phyloP scores from a whole-genome alignment of 129 eudicot genomes.

The Lactuca sativa region DNA sequence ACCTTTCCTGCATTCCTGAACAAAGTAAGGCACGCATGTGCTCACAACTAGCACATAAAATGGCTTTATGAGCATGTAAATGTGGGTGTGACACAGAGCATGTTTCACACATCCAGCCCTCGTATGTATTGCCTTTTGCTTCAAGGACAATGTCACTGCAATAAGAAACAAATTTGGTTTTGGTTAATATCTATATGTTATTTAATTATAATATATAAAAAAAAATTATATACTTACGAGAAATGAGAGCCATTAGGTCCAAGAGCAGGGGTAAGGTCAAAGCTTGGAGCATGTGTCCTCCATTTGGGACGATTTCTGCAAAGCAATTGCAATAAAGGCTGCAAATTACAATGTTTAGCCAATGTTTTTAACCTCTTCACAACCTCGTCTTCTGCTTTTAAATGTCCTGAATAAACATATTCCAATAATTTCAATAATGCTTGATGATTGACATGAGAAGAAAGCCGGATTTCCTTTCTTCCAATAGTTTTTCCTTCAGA shows the following conservation, averaged over 20 bases:
- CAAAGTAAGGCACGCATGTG: constrained; percentile 71
- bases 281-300: constrained; percentile 59
- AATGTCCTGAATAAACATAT: constrained; percentile 68
- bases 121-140: constrained; percentile 43
- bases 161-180: neutral
- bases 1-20: constrained; percentile 98
- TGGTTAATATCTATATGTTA: too few species aligned
- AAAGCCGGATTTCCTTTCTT: constrained; percentile 52
- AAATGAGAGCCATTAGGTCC: constrained; percentile 55
- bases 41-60: constrained; percentile 63
- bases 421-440: constrained; percentile 67
- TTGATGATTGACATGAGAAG: constrained; percentile 63
- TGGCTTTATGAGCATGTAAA: constrained; percentile 71
- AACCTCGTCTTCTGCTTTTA: constrained; percentile 55
- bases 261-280: constrained; percentile 66
- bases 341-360: constrained; percentile 73
- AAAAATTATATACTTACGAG: constrained; percentile 50
- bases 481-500: constrained; percentile 27
- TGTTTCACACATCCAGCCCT: constrained; percentile 50
- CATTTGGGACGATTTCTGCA: constrained; percentile 59
- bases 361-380: constrained; percentile 62
- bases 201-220: neutral
- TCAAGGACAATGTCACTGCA: constrained; percentile 74
- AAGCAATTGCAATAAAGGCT: constrained; percentile 53
- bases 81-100: constrained; percentile 63